These are phyloP conservation scores for Glarea lozoyensis DNA, from an alignment of 495 filamentous ascomycete genomes.

Conservation along the genomic window DNA sequence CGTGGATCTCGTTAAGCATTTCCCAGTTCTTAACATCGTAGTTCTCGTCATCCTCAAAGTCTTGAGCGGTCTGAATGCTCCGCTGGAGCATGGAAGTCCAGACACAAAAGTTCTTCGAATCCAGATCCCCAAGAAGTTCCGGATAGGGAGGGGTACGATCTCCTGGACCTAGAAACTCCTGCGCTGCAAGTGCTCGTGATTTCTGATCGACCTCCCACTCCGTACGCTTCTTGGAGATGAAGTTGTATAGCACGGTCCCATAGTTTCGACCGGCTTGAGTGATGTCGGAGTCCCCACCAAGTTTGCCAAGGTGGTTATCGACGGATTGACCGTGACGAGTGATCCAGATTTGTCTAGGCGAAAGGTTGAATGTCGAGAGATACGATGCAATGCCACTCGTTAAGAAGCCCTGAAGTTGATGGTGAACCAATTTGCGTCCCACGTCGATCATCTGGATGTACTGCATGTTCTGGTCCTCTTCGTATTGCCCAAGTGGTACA, in stretches of 20 bases:
- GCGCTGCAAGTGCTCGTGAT: slow-evolving; percentile 53
- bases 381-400: slow-evolving; percentile 87
- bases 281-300: slow-evolving; percentile 78
- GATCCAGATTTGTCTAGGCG: slow-evolving; percentile 95
- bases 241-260: slow-evolving; percentile 60
- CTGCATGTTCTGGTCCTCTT: slow-evolving; percentile 80
- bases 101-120: slow-evolving; percentile 87
- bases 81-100: slow-evolving; percentile 97
- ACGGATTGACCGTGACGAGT: slow-evolving; percentile 82
- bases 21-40: slow-evolving; percentile 97
- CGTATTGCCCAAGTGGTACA: slow-evolving; percentile 80
- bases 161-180: slow-evolving; percentile 71
- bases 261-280: slow-evolving; percentile 67
- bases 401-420: slow-evolving; percentile 85
- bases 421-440: slow-evolving; percentile 83
- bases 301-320: slow-evolving; percentile 71
- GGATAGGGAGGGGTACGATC: slow-evolving; percentile 94
- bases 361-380: slow-evolving; percentile 89
- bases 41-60: slow-evolving; percentile 88
- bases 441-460: slow-evolving; percentile 98
- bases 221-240: slow-evolving; percentile 64
- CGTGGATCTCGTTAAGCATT: slow-evolving; percentile 94
- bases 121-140: slow-evolving; percentile 52
- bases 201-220: slow-evolving; percentile 72
- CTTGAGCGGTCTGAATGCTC: slow-evolving; percentile 71